Conservation (phyloP, 768 basidiomycete species). For the Trametes gibbosa region DNA sequence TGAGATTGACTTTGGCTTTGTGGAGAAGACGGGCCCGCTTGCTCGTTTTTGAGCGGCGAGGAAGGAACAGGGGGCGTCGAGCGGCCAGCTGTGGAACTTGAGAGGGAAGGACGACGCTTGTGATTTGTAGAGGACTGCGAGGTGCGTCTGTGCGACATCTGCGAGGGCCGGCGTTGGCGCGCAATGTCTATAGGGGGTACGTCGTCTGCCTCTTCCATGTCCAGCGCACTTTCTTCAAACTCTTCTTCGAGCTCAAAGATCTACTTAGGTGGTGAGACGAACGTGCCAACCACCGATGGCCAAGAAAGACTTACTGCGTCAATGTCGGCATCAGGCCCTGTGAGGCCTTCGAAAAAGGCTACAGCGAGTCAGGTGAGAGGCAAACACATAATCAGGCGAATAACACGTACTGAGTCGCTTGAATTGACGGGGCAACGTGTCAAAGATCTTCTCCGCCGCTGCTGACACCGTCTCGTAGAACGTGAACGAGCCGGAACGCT, state of each 20-base stretch:
- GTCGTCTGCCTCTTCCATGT: slow-evolving; percentile 40
- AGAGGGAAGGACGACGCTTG: not conserved
- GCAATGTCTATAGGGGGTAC: slow-evolving; percentile 24
- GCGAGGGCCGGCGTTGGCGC: slow-evolving; percentile 33
- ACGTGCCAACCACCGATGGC: no score
- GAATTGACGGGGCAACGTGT: slow-evolving; percentile 71
- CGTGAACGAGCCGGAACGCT: slow-evolving; percentile 57
- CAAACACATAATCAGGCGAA: not conserved
- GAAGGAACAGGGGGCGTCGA: slow-evolving; percentile 4
- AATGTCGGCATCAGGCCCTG: slow-evolving; percentile 71
- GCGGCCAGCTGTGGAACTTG: not conserved
- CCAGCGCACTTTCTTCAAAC: slow-evolving; percentile 55
- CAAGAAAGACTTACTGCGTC: slow-evolving; percentile 52
- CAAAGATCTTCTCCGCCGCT: slow-evolving; percentile 66
- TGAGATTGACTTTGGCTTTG: slow-evolving; percentile 1
- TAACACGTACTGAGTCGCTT: slow-evolving; percentile 66
- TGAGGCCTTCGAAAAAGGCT: slow-evolving; percentile 81
- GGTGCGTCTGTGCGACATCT: slow-evolving; percentile 15
- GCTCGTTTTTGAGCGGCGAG: slow-evolving; percentile 4
- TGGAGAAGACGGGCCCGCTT: not conserved
- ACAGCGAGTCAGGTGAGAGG: not conserved
- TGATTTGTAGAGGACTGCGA: slow-evolving; percentile 5
- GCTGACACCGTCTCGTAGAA: slow-evolving; percentile 73
- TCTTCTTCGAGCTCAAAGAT: slow-evolving; percentile 81
- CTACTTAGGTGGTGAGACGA: slow-evolving; percentile 31